These are phyloP conservation scores for Gyromitra esculenta DNA, from an alignment of 2,329 filamentous ascomycete genomes.

Conservation along the genomic window DNA sequence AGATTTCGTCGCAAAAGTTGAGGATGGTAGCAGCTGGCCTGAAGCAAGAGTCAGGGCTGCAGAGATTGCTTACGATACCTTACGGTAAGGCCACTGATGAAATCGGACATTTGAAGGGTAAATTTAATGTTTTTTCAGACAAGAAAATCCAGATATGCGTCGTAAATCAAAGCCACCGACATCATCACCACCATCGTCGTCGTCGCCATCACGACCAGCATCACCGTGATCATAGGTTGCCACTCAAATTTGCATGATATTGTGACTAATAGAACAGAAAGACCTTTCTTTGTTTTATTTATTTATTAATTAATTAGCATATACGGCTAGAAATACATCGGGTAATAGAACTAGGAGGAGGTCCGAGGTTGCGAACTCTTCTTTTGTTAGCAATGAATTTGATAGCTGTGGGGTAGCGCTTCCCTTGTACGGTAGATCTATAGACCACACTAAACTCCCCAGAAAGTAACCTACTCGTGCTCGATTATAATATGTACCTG, in stretches of 20 bases:
- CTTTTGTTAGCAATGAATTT: background rate
- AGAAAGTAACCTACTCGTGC: background rate
- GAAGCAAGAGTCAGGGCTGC: conserved; percentile 51
- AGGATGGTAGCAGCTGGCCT: conserved; percentile 34
- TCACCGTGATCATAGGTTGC: background rate
- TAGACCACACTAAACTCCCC: background rate
- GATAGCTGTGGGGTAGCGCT: background rate
- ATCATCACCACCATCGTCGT: background rate
- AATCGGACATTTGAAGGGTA: background rate
- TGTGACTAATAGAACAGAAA: background rate
- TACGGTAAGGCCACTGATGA: conserved; percentile 5
- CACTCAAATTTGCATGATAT: background rate
- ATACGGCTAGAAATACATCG: no score
- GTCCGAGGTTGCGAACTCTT: background rate
- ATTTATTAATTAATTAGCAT: no score
- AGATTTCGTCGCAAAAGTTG: conserved; percentile 30
- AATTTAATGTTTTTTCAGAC: background rate
- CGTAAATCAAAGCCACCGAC: conserved; percentile 1
- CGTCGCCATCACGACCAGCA: background rate
- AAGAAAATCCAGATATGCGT: background rate
- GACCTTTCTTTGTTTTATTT: no score
- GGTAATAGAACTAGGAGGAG: background rate
- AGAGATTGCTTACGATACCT: conserved; percentile 33
- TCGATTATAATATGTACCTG: no score
- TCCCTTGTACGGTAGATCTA: background rate